phyloP scores from a whole-genome alignment of 352 stramenopile species.

The Phytophthora foliorum region DNA sequence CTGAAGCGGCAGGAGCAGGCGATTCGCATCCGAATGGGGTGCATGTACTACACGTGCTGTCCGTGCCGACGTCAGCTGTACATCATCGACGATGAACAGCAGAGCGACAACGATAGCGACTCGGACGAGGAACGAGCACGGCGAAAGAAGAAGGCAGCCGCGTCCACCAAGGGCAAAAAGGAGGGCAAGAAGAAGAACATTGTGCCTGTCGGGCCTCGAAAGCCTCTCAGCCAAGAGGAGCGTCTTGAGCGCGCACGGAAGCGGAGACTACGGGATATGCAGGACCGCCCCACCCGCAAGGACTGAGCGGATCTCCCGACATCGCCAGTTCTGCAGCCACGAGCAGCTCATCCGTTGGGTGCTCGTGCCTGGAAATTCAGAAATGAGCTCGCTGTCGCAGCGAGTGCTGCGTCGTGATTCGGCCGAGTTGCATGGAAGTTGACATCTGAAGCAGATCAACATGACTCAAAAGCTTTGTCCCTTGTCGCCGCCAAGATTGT shows the following conservation, averaged over 20 bases:
- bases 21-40: conserved; percentile 74
- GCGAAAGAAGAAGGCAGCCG: conserved; percentile 19
- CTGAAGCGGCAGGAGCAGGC: conserved; percentile 68
- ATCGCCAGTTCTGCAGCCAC: neutral
- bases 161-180: conserved; percentile 25
- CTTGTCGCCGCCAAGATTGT: too few relatives aligned
- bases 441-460: neutral
- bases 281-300: conserved; percentile 71
- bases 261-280: conserved; percentile 70
- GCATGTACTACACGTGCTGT: conserved; percentile 71
- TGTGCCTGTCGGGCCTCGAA: conserved; percentile 61
- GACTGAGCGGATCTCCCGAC: conserved; percentile 35
- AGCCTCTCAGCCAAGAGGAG: conserved; percentile 76
- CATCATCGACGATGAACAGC: conserved; percentile 56
- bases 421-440: too few relatives aligned
- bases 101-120: conserved; percentile 48
- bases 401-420: too few relatives aligned
- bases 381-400: conserved; percentile 6
- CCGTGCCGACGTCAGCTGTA: conserved; percentile 68
- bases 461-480: neutral
- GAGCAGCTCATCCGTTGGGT: neutral
- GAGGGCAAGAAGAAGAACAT: conserved; percentile 60
- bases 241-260: conserved; percentile 72
- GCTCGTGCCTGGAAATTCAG: neutral
- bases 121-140: conserved; percentile 42